Conservation (phyloP, 2,329 filamentous ascomycete genomes). For the Aspergillus sergii region DNA sequence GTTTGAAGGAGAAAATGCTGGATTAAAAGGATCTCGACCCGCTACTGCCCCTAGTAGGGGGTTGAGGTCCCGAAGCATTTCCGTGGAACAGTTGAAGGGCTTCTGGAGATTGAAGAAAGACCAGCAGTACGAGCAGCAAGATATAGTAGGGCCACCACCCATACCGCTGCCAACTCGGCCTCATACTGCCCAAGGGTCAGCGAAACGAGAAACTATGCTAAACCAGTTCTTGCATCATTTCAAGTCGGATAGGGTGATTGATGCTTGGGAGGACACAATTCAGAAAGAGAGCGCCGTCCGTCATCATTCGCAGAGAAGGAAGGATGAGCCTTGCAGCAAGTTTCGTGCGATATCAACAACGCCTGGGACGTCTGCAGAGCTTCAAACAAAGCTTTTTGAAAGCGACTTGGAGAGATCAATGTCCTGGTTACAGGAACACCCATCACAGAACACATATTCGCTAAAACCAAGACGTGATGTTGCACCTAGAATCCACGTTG, state of each 20-base stretch:
- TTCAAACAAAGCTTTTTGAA: conserved; percentile 13
- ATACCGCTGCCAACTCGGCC: conserved; percentile 12
- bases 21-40: conserved; percentile 22
- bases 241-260: conserved; percentile 37
- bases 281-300: conserved; percentile 22
- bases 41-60: conserved; percentile 30
- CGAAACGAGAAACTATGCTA: conserved; percentile 31
- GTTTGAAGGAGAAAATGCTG: conserved; percentile 20
- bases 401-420: conserved; percentile 27
- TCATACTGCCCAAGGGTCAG: conserved; percentile 11
- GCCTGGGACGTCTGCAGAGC: conserved; percentile 11
- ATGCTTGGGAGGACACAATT: conserved; percentile 32
- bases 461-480: conserved; percentile 30
- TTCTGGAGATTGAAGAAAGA: conserved; percentile 22
- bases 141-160: conserved; percentile 13
- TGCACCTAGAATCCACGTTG: conserved; percentile 35
- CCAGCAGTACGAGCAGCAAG: conserved; percentile 13
- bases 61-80: conserved; percentile 27
- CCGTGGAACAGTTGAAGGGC: conserved; percentile 30
- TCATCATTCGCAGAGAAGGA: conserved; percentile 20
- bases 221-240: conserved; percentile 36
- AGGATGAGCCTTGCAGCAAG: conserved; percentile 32
- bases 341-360: conserved; percentile 33
- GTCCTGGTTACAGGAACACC: conserved; percentile 33
- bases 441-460: conserved; percentile 32